A percentile compares a stretch with the other conserved stretches of the same genome.
These are phyloP conservation scores for Clarireedia monteithiana DNA, from an alignment of 2,329 filamentous ascomycete genomes.

Conservation along the genomic window DNA sequence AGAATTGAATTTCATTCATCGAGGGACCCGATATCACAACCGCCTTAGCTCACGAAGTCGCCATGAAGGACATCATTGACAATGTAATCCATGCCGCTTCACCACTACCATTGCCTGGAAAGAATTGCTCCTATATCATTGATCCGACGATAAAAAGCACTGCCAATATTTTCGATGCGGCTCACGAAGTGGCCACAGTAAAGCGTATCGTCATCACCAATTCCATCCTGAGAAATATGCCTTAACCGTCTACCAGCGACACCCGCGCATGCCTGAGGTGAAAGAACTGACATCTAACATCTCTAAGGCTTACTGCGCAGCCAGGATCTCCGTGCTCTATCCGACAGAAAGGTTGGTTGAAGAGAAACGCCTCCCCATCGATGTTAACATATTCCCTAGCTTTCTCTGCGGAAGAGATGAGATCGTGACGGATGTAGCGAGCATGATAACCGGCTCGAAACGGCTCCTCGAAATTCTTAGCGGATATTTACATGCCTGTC, in stretches of 20 bases:
- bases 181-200: background rate
- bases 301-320: too few species aligned
- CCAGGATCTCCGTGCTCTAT: too few species aligned
- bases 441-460: too few species aligned
- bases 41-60: background rate
- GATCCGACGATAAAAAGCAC: background rate
- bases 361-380: too few species aligned
- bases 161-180: background rate
- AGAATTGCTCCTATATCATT: background rate
- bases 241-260: background rate
- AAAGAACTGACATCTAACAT: too few species aligned
- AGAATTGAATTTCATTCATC: background rate
- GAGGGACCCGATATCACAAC: background rate
- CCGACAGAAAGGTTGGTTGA: too few species aligned
- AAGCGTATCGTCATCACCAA: background rate
- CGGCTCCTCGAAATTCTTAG: too few species aligned
- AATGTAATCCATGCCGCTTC: conserved; percentile 1
- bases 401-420: too few species aligned
- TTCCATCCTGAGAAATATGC: background rate
- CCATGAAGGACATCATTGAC: background rate
- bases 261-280: too few species aligned
- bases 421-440: too few species aligned
- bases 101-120: background rate
- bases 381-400: too few species aligned
- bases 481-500: too few species aligned